Evolutionary conservation across 306 rosid species (phyloP).

Genomic region (Luffa acutangula): DNA sequence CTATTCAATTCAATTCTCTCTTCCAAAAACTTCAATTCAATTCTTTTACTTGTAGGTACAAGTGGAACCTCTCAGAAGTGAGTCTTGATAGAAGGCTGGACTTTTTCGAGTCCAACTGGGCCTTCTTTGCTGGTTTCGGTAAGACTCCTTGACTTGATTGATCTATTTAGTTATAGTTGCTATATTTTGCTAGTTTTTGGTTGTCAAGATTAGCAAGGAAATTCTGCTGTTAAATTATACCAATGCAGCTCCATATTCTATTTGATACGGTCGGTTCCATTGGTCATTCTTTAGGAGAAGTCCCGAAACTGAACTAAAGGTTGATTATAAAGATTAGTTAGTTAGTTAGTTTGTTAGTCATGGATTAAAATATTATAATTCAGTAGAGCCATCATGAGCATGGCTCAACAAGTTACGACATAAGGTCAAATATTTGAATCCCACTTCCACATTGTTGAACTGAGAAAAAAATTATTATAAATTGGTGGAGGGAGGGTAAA

Average conservation of each 20-base stretch:
- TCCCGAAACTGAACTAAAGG: too few relatives aligned
- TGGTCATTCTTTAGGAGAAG: too few relatives aligned
- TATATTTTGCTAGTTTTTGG: not conserved
- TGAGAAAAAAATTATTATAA: not conserved
- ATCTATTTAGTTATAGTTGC: slow-evolving; percentile 8
- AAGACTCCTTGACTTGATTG: slow-evolving; percentile 4
- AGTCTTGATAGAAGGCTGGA: slow-evolving; percentile 66
- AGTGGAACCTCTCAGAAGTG: slow-evolving; percentile 82
- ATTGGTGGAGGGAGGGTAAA: not conserved
- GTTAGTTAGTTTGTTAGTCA: not conserved
- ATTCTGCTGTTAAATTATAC: not conserved
- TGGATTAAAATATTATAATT: not conserved
- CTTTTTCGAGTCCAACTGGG: slow-evolving; percentile 84
- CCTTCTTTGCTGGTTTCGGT: slow-evolving; percentile 96
- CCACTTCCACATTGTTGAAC: not conserved
- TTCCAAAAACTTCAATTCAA: not conserved
- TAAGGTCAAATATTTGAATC: not conserved
- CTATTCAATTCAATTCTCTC: slow-evolving; percentile 4
- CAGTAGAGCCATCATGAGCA: not conserved
- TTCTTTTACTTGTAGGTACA: slow-evolving; percentile 43
- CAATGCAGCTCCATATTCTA: not conserved
- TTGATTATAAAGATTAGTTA: not conserved
- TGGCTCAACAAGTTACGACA: not conserved
- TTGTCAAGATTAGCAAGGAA: not conserved
- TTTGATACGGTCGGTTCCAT: too few relatives aligned